Evolutionary conservation across 2,329 filamentous ascomycete genomes (phyloP).

Genomic region (Fusarium sp.): DNA sequence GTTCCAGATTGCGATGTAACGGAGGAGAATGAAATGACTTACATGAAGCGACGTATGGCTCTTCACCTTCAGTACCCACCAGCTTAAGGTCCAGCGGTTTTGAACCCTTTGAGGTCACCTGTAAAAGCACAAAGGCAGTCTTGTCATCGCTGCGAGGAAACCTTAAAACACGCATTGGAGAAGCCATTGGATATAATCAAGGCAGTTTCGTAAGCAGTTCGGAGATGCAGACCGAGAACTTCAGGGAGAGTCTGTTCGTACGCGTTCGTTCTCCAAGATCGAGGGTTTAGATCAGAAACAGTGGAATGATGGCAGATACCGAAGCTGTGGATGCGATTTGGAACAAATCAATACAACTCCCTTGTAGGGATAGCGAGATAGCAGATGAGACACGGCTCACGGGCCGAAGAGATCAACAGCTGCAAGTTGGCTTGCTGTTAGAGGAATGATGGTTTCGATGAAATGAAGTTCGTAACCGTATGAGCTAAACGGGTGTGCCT

Average conservation of each 20-base stretch:
- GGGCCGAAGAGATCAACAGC: conserved; percentile 36
- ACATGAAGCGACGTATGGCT: conserved; percentile 69
- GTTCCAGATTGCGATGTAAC: conserved; percentile 29
- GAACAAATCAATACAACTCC: conserved; percentile 19
- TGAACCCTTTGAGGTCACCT: conserved; percentile 64
- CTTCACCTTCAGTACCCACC: conserved; percentile 74
- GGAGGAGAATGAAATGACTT: conserved; percentile 54
- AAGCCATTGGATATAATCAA: conserved; percentile 39
- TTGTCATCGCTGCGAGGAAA: conserved; percentile 68
- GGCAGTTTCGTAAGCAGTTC: not conserved
- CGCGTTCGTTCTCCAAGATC: conserved; percentile 4
- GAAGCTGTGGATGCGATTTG: conserved; percentile 22
- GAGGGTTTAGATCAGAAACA: conserved; percentile 25
- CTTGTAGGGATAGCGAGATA: conserved; percentile 13
- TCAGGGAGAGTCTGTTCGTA: conserved; percentile 6
- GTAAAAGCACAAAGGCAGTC: conserved; percentile 69
- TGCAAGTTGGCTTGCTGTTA: conserved; percentile 16
- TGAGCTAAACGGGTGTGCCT: conserved; percentile 1
- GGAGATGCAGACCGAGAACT: not conserved
- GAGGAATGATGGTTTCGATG: conserved; percentile 38
- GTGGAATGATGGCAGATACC: conserved; percentile 38
- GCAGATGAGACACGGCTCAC: conserved; percentile 36
- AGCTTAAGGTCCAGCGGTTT: conserved; percentile 73
- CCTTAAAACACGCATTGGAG: conserved; percentile 61
- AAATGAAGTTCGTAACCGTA: conserved; percentile 2